Percentiles rank a stretch among this genome's conserved stretches.
Evolutionary conservation across 768 basidiomycete genomes (phyloP).

Genomic region (Calocera viscosa): DNA sequence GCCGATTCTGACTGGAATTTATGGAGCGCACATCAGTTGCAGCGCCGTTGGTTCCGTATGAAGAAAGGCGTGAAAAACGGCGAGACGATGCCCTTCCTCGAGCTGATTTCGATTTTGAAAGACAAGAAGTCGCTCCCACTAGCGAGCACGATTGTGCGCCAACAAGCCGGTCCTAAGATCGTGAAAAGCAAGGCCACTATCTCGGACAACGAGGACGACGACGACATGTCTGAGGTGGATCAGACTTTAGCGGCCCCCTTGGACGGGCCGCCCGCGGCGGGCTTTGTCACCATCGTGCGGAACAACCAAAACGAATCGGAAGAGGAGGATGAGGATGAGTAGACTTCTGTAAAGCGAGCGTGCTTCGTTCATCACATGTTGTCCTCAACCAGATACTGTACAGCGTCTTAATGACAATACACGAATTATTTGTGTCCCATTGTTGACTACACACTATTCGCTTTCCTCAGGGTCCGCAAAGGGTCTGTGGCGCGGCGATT

Average conservation of each 20-base stretch:
- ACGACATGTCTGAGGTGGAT: neutral
- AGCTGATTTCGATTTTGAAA: neutral
- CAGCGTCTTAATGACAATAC: neutral
- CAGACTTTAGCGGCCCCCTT: neutral
- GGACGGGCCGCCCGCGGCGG: neutral
- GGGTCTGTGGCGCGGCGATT: neutral
- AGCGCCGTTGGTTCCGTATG: slow-evolving; percentile 70
- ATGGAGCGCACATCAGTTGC: slow-evolving; percentile 70
- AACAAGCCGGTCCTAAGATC: neutral
- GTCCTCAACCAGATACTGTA: neutral
- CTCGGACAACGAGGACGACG: neutral
- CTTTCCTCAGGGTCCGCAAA: neutral
- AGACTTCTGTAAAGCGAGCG: neutral
- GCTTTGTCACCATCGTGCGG: neutral
- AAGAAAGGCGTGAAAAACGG: slow-evolving; percentile 62
- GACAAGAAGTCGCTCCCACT: slow-evolving; percentile 6
- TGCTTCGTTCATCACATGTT: neutral
- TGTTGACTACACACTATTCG: too few relatives aligned
- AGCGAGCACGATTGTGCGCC: neutral
- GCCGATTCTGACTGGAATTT: slow-evolving; percentile 66
- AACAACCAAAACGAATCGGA: neutral
- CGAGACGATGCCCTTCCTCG: slow-evolving; percentile 61
- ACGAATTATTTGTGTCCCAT: too few relatives aligned
- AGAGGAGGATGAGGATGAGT: neutral
- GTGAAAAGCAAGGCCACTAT: neutral